Conservation (phyloP, 2,329 filamentous ascomycete genomes). For the Neonectria faginata region DNA sequence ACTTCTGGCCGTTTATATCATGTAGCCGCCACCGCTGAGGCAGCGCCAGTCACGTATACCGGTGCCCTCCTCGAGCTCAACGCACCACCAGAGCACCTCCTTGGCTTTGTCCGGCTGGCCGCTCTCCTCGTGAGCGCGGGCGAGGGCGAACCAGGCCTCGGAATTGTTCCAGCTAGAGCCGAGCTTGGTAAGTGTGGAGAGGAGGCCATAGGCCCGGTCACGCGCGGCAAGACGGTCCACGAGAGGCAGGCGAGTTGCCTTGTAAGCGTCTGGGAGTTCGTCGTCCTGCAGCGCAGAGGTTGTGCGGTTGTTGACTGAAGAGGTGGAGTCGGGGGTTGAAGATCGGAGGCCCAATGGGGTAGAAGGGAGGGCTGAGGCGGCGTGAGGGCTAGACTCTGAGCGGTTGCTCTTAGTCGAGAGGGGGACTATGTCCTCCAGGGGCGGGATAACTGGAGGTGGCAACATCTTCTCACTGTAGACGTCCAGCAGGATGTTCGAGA, state of each 20-base stretch:
- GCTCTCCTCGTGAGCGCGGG: slow-evolving; percentile 87
- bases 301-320: slow-evolving; percentile 26
- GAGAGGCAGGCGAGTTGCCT: slow-evolving; percentile 73
- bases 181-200: slow-evolving; percentile 85
- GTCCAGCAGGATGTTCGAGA: slow-evolving; percentile 88
- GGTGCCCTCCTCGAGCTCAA: slow-evolving; percentile 89
- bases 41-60: slow-evolving; percentile 84
- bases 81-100: slow-evolving; percentile 96
- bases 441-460: slow-evolving; percentile 65
- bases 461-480: slow-evolving; percentile 79
- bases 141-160: slow-evolving; percentile 92
- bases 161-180: slow-evolving; percentile 90
- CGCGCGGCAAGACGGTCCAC: slow-evolving; percentile 88
- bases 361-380: slow-evolving; percentile 51
- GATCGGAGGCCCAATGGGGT: slow-evolving; percentile 61
- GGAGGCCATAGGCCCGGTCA: slow-evolving; percentile 86
- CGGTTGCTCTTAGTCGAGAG: slow-evolving; percentile 15
- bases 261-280: slow-evolving; percentile 64
- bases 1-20: slow-evolving; percentile 50
- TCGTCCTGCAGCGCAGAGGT: slow-evolving; percentile 49
- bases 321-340: slow-evolving; percentile 38
- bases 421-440: slow-evolving; percentile 48
- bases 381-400: slow-evolving; percentile 20
- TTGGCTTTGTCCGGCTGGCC: slow-evolving; percentile 89
- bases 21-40: slow-evolving; percentile 75